Percentiles rank a stretch among this genome's conserved stretches.
Evolutionary conservation across 306 rosid species (phyloP).

Genomic region (Prunus padus): DNA sequence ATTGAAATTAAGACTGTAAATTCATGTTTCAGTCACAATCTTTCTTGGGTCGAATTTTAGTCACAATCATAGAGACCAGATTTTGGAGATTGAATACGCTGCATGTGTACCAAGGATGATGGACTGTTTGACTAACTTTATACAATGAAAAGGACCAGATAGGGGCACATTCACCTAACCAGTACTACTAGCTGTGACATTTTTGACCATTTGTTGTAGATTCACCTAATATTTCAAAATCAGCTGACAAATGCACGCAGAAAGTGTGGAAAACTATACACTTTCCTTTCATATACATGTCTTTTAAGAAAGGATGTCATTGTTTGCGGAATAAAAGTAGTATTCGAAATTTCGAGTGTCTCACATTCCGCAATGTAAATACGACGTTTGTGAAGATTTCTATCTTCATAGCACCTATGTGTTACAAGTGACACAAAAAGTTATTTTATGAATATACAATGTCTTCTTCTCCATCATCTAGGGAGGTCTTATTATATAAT

Average conservation of each 20-base stretch:
- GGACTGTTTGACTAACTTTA: background rate
- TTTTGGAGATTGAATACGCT: background rate
- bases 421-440: background rate
- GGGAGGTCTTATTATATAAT: background rate
- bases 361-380: background rate
- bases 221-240: slow-evolving; percentile 14
- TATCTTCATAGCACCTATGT: background rate
- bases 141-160: background rate
- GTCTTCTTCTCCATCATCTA: background rate
- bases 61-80: background rate
- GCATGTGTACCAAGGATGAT: too few species aligned
- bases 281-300: background rate
- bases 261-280: background rate
- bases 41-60: too few species aligned
- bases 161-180: slow-evolving; percentile 15
- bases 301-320: too few species aligned
- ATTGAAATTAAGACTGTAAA: too few species aligned
- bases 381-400: background rate
- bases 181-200: background rate
- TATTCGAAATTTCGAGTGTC: background rate
- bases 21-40: too few species aligned
- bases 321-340: background rate
- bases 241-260: background rate
- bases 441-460: background rate
- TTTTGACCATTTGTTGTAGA: background rate